phyloP scores from a whole-genome alignment of 2,329 filamentous ascomycete genomes.

The Fusarium sp. region DNA sequence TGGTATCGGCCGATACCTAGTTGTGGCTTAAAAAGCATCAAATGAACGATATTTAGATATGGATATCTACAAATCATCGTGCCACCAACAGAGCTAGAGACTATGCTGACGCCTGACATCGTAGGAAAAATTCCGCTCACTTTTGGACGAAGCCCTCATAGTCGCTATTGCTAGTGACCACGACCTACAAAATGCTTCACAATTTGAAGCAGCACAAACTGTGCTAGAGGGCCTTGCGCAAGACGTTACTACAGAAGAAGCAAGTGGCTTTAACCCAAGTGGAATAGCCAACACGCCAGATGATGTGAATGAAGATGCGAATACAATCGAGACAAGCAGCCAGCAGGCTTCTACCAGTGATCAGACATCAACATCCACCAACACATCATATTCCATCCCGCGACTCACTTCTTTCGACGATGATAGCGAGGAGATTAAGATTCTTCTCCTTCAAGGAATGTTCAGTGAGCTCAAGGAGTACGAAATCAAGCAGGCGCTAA shows the following conservation, averaged over 20 bases:
- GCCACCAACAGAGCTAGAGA: neutral
- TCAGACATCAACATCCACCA: constrained; percentile 36
- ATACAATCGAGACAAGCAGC: constrained; percentile 46
- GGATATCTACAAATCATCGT: neutral
- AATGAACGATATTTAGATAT: constrained; percentile 5
- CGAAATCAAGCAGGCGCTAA: constrained; percentile 74
- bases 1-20: neutral
- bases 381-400: constrained; percentile 42
- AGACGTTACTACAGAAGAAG: constrained; percentile 73
- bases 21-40: constrained; percentile 11
- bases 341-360: constrained; percentile 46
- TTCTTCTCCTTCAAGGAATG: constrained; percentile 71
- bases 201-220: constrained; percentile 65
- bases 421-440: constrained; percentile 69
- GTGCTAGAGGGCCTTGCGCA: constrained; percentile 74
- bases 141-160: constrained; percentile 81
- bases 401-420: constrained; percentile 51
- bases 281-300: constrained; percentile 66
- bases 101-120: constrained; percentile 16
- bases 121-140: constrained; percentile 77
- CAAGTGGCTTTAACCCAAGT: constrained; percentile 81
- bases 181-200: constrained; percentile 65
- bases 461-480: constrained; percentile 76
- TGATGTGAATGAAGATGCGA: constrained; percentile 38
- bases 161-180: constrained; percentile 81